Evolutionary conservation across 163 green algal genomes (phyloP), one percentile per base, ranked within the genome.

Genomic region (Picocystis sp.): DNA sequence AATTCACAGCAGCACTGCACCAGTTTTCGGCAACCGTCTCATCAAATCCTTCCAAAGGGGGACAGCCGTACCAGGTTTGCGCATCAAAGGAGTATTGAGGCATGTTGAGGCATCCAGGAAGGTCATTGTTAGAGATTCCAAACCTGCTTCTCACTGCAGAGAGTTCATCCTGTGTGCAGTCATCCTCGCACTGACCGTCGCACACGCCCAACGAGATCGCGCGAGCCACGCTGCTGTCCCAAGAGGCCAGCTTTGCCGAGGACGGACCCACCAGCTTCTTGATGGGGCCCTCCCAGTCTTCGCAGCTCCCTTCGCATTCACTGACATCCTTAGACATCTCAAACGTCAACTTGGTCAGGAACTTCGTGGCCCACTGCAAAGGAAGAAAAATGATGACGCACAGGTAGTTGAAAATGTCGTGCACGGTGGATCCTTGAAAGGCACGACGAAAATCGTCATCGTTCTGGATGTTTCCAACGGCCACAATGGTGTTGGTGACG

Each of bases 401-500:
- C 13, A 58, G 41, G 42, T 33, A 43, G 52, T 58, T 58, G 52
- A 58, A 58, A 1, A 58, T 22, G 35, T 58, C 52, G 52, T 58
- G 52, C 52, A 58, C 52, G 35, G 52, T 58, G 34, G 52, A 41
- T 9, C 22, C 52, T 41, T 41, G 11, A 22, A 58, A 58, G 15
- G 42, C 52, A n/a, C 52, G 52, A 23, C 52, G 52, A 22, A 58
- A 23, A 9, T 58, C 52, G 11, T 54, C 29, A 1, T 11, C 11
- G 52, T 55, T 55, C 17, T 11, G 14, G 14, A 58, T 55, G 52
- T 58, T 41, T 21, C 52, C 52, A 41, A 58, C 51, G 10, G 52
- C 52, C 22, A 58, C 52, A 15, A 58, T 54, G 14, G 52, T 58
- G 52, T 58, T 58, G 9, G 52, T 58, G 9, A 58, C 52, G 14